Evolutionary conservation across 2,329 filamentous ascomycete species (phyloP).

Genomic region (Ascochyta rabiei): DNA sequence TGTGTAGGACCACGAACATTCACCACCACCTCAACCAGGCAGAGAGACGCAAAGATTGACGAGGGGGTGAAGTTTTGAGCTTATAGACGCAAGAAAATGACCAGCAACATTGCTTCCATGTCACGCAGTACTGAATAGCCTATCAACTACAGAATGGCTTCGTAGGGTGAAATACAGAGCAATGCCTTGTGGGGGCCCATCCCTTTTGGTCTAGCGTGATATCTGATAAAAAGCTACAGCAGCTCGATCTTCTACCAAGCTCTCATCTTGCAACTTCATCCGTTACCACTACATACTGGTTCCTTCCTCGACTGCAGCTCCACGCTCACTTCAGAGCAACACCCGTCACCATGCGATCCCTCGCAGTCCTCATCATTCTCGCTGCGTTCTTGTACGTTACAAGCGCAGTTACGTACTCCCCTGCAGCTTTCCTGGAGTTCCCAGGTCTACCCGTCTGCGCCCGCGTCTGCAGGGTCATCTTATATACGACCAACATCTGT

Average conservation of each 20-base stretch:
- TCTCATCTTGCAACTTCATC: neutral
- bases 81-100: no score
- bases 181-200: neutral
- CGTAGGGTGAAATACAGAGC: neutral
- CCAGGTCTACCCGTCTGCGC: conserved; percentile 6
- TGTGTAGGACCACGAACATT: no score
- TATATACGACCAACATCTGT: conserved; percentile 63
- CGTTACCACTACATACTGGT: neutral
- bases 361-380: neutral
- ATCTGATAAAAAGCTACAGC: neutral
- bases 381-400: neutral
- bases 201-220: neutral
- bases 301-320: neutral
- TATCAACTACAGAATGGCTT: no score
- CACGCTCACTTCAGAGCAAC: neutral
- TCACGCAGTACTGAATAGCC: no score
- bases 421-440: conserved; percentile 1
- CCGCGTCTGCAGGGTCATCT: neutral
- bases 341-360: neutral
- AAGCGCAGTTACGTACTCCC: neutral
- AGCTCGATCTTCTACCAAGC: neutral
- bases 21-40: no score
- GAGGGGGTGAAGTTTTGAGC: no score
- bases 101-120: no score
- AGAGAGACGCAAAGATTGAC: no score